Percentiles rank a stretch among this genome's conserved stretches.
Conservation (phyloP, 2,329 filamentous ascomycete genomes). For the Cladorrhinum sp. region DNA sequence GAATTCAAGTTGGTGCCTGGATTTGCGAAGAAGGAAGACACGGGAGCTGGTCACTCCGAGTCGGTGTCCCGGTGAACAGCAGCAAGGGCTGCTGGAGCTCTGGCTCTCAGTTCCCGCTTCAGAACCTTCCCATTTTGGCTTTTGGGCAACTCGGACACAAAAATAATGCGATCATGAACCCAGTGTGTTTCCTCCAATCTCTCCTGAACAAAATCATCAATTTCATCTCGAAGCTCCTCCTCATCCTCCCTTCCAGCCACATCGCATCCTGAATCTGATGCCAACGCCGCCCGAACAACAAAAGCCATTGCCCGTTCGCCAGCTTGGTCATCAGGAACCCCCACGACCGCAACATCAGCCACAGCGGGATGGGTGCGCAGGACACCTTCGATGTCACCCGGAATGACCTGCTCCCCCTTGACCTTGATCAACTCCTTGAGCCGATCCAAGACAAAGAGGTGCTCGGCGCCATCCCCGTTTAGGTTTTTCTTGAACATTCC, state of each 20-base stretch:
- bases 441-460: not conserved
- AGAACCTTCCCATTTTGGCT: not conserved
- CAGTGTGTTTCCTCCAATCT: not conserved
- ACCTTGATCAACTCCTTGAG: constrained; percentile 34
- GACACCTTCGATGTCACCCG: constrained; percentile 33
- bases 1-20: no score
- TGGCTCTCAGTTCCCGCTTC: not conserved
- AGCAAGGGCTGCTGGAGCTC: not conserved
- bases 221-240: not conserved
- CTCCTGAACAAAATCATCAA: not conserved
- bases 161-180: not conserved
- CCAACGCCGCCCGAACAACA: constrained; percentile 39
- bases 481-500: not conserved
- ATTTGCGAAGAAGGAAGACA: not conserved
- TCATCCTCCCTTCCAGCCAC: not conserved
- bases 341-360: constrained; percentile 60
- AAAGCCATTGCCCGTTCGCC: constrained; percentile 61
- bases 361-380: constrained; percentile 37
- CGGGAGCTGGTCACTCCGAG: not conserved
- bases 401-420: constrained; percentile 33
- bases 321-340: constrained; percentile 46
- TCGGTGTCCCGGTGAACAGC: not conserved
- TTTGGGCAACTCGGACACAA: not conserved
- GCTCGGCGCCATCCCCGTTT: not conserved
- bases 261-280: not conserved